A percentile compares a stretch with the other conserved stretches of the same genome.
Conservation (phyloP, 2,329 filamentous ascomycete genomes). For the Aspergillus sp. region DNA sequence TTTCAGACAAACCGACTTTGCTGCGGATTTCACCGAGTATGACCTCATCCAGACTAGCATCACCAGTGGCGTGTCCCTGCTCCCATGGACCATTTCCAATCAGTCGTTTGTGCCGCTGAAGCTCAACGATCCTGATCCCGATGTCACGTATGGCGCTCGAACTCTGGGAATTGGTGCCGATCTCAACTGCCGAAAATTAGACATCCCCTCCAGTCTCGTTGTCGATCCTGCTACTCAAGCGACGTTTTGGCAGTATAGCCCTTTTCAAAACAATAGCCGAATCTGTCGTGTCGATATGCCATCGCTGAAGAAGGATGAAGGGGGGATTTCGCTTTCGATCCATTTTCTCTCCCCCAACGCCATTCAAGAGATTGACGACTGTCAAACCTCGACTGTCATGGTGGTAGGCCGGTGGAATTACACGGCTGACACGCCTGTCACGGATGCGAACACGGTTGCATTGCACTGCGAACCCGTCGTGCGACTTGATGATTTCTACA, state of each 20-base stretch:
- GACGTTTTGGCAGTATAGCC: constrained; percentile 25
- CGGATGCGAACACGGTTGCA: constrained; percentile 29
- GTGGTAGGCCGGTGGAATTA: constrained; percentile 36
- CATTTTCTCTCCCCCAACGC: constrained; percentile 32
- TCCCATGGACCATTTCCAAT: constrained; percentile 32
- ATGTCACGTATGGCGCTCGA: constrained; percentile 25
- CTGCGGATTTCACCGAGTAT: constrained; percentile 34
- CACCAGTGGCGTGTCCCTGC: constrained; percentile 30
- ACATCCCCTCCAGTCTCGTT: constrained; percentile 16
- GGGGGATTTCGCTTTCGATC: constrained; percentile 30
- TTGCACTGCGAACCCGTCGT: constrained; percentile 31
- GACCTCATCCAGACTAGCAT: constrained; percentile 36
- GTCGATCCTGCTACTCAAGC: constrained; percentile 11
- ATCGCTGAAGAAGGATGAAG: constrained; percentile 17
- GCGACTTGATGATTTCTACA: constrained; percentile 22
- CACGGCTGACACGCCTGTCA: constrained; percentile 20
- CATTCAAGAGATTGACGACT: constrained; percentile 21
- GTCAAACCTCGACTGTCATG: constrained; percentile 31
- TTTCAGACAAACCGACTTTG: constrained; percentile 30
- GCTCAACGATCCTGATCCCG: constrained; percentile 19
- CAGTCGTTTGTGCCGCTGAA: constrained; percentile 30
- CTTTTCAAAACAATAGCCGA: constrained; percentile 22
- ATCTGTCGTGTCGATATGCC: constrained; percentile 30
- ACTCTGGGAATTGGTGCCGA: constrained; percentile 29
- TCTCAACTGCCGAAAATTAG: constrained; percentile 23